phyloP scores from a whole-genome alignment of 2,329 filamentous ascomycete species.

The Thelonectria blattea region DNA sequence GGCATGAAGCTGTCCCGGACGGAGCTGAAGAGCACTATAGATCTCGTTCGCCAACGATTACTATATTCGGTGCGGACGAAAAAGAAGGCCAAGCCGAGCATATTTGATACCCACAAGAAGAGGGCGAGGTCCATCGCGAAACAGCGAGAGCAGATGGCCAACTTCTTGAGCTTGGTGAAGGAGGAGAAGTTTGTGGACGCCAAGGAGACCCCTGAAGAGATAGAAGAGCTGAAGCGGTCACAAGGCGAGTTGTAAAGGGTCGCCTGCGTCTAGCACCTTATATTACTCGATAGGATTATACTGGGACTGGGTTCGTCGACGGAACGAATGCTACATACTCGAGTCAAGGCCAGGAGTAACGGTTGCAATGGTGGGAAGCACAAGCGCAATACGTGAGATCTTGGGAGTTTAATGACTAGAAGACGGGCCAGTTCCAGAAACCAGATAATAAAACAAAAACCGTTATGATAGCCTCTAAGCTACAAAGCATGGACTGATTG shows the following conservation, averaged over 20 bases:
- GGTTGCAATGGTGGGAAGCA: background rate
- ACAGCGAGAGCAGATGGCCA: slow-evolving; percentile 58
- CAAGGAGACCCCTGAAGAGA: slow-evolving; percentile 7
- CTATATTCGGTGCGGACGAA: slow-evolving; percentile 73
- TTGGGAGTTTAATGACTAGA: slow-evolving; percentile 38
- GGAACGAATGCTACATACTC: background rate
- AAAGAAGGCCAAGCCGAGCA: slow-evolving; percentile 58
- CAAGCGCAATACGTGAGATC: slow-evolving; percentile 18
- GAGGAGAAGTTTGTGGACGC: slow-evolving; percentile 22
- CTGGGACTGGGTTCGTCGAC: background rate
- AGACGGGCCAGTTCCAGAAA: slow-evolving; percentile 33
- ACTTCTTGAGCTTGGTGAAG: slow-evolving; percentile 47
- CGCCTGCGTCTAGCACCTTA: too few relatives aligned
- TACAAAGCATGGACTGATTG: slow-evolving; percentile 38
- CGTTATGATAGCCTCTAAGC: slow-evolving; percentile 45
- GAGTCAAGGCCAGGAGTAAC: background rate
- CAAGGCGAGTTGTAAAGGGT: background rate
- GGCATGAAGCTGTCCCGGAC: slow-evolving; percentile 75
- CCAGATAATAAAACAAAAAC: slow-evolving; percentile 33
- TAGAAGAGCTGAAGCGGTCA: background rate
- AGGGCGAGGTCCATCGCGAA: slow-evolving; percentile 49
- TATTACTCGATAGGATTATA: too few relatives aligned
- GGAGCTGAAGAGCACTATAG: slow-evolving; percentile 77
- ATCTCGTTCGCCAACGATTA: slow-evolving; percentile 76
- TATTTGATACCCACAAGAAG: slow-evolving; percentile 50